Evolutionary conservation across 2,329 filamentous ascomycete genomes (phyloP), one percentile per base, ranked within the genome.

Genomic region (Cladophialophora exuberans): DNA sequence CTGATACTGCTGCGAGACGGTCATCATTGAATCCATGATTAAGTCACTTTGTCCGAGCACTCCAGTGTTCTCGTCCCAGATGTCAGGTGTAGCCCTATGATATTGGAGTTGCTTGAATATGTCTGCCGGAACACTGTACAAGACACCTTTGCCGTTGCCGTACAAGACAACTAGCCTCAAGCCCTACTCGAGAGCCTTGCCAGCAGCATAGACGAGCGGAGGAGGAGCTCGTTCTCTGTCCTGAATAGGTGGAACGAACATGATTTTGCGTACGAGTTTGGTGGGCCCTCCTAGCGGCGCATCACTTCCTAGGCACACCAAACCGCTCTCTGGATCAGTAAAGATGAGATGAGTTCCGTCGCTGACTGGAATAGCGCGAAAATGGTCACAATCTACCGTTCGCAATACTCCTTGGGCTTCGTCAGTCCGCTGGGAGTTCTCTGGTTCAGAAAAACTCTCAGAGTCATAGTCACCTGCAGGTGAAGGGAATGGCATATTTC

Each of bases 311-410:
- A 89, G 70, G 57, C 79, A 85, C 5, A 88, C 74, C 6, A 76
- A 68, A 7, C 77, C 79, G 1, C 76, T 81, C 9, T 69, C 68
- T 3, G 84, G 83, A 64, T 88, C 84, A 5, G 82, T 83, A 66
- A 86, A 88, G 4, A 88, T 69, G 30, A 88, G 74, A 62, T 88
- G 83, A 52, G 80, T 73, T 1, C 85, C 84, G 66, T 88, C 86
- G 57, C 82, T 85, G 33, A 88, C 67, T 3, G 86, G 85, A 10
- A 86, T 70, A 2, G 84, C 84, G 41, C 79, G 79, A 63, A 84
- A 86, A 62, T 87, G 83, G 63, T 87, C 83, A 28, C 77, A 77
- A 43, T 72, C 73, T 1, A 71, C 73, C 13, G 73, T 72, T 26
- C 72, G 69, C n/a, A 77, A 66, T 6, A 71, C 64, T 26, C 66